Evolutionary conservation across 805 yeast genomes (phyloP).

Genomic region (Kuraishia ogatae): DNA sequence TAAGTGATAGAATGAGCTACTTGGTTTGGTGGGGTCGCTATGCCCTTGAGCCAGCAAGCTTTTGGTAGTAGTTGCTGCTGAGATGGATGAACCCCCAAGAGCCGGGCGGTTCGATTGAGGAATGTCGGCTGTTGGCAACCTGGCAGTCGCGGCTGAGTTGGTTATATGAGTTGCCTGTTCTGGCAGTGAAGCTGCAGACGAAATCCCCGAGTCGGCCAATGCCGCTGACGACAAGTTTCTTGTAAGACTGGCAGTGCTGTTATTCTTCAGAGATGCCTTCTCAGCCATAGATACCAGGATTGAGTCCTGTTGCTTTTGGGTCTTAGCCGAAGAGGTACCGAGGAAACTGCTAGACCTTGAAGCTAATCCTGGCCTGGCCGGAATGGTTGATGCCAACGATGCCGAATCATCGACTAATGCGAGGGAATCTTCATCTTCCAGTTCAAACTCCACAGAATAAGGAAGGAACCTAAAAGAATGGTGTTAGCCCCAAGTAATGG

Average conservation of each 20-base stretch:
- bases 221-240: conserved; percentile 4
- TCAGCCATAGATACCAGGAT: conserved; percentile 7
- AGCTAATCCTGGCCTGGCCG: background rate
- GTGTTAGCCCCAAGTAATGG: background rate
- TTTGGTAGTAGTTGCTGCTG: background rate
- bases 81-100: too few species aligned
- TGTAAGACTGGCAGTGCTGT: conserved; percentile 8
- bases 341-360: conserved; percentile 2
- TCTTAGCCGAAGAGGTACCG: background rate
- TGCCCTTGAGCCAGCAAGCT: background rate
- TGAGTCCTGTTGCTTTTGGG: background rate
- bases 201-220: conserved; percentile 5
- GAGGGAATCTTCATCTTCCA: conserved; percentile 15
- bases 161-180: background rate
- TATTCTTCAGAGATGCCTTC: conserved; percentile 3
- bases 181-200: background rate
- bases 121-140: too few species aligned
- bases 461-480: conserved; percentile 46
- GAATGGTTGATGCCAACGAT: background rate
- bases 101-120: too few species aligned
- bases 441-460: conserved; percentile 62
- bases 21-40: background rate
- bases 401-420: conserved; percentile 1
- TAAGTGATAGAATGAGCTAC: background rate
- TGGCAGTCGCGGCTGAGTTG: too few species aligned